Percentiles rank a stretch among this genome's conserved stretches.
Evolutionary conservation across 2,329 filamentous ascomycete species (phyloP).

Genomic region (Cercospora canescens): DNA sequence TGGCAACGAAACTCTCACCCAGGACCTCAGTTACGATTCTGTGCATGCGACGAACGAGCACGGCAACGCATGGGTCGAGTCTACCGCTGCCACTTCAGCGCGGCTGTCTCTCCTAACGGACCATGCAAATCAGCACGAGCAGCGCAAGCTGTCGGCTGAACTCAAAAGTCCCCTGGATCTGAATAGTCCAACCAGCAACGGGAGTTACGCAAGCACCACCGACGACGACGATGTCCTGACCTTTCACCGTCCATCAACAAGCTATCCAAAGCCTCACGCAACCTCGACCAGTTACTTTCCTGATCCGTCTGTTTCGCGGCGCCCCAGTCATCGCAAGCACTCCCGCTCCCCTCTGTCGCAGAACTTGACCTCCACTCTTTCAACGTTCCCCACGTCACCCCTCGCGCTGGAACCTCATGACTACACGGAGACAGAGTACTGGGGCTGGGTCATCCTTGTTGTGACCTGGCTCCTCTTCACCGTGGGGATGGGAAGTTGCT

Average conservation of each 20-base stretch:
- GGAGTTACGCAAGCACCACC: conserved; percentile 69
- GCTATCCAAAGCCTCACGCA: conserved; percentile 25
- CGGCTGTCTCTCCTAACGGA: conserved; percentile 34
- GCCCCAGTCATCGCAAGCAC: conserved; percentile 19
- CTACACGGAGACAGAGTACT: conserved; percentile 94
- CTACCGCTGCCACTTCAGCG: conserved; percentile 28
- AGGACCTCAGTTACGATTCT: conserved; percentile 42
- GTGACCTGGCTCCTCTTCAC: conserved; percentile 97
- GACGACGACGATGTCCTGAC: conserved; percentile 79
- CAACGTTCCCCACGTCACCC: conserved; percentile 18
- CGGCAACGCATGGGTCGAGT: conserved; percentile 33
- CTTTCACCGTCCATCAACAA: conserved; percentile 48
- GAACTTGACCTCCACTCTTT: conserved; percentile 22
- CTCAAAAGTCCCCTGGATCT: conserved; percentile 34
- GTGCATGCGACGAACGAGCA: conserved; percentile 31
- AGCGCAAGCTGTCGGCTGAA: conserved; percentile 15
- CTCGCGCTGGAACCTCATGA: conserved; percentile 66
- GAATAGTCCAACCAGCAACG: conserved; percentile 49
- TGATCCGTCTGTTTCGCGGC: conserved; percentile 19
- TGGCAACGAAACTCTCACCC: conserved; percentile 18
- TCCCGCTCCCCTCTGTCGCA: conserved; percentile 31
- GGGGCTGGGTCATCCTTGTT: conserved; percentile 91
- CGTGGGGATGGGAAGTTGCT: conserved; percentile 91
- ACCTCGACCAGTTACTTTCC: conserved; percentile 34
- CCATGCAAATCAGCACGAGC: conserved; percentile 17